These are phyloP conservation scores for Lactifluus hygrophoroides DNA, from an alignment of 768 basidiomycete genomes.

Conservation along the genomic window DNA sequence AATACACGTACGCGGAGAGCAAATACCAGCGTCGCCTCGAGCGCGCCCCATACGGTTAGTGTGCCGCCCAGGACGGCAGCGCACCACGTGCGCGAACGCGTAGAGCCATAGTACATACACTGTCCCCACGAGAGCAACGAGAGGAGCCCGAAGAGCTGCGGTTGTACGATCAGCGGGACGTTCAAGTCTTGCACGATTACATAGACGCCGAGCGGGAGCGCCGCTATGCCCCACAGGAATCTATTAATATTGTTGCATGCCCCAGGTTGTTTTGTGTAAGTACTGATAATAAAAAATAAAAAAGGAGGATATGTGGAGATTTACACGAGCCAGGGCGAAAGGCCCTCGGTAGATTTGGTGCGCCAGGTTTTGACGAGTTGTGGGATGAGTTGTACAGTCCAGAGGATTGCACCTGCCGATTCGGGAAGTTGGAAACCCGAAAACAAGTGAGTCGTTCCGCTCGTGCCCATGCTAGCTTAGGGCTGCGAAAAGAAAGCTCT, in stretches of 20 bases:
- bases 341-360: slow-evolving; percentile 56
- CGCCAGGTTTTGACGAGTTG: slow-evolving; percentile 69
- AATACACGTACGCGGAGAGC: slow-evolving; percentile 39
- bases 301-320: neutral
- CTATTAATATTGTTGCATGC: slow-evolving; percentile 26
- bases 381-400: slow-evolving; percentile 60
- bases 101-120: slow-evolving; percentile 57
- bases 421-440: neutral
- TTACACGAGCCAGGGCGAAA: slow-evolving; percentile 61
- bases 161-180: slow-evolving; percentile 63
- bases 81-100: slow-evolving; percentile 32
- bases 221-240: slow-evolving; percentile 52
- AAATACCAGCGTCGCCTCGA: slow-evolving; percentile 54
- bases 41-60: slow-evolving; percentile 40
- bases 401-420: slow-evolving; percentile 50
- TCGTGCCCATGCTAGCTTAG: no score
- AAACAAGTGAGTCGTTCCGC: no score
- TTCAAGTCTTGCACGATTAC: slow-evolving; percentile 54
- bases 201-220: slow-evolving; percentile 61
- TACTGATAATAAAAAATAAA: neutral
- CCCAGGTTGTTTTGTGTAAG: no score
- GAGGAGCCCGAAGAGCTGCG: slow-evolving; percentile 55
- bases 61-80: slow-evolving; percentile 31
- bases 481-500: no score
- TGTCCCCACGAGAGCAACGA: slow-evolving; percentile 59